Conservation (phyloP, 495 filamentous ascomycete species). For the Glonium stellatum region DNA sequence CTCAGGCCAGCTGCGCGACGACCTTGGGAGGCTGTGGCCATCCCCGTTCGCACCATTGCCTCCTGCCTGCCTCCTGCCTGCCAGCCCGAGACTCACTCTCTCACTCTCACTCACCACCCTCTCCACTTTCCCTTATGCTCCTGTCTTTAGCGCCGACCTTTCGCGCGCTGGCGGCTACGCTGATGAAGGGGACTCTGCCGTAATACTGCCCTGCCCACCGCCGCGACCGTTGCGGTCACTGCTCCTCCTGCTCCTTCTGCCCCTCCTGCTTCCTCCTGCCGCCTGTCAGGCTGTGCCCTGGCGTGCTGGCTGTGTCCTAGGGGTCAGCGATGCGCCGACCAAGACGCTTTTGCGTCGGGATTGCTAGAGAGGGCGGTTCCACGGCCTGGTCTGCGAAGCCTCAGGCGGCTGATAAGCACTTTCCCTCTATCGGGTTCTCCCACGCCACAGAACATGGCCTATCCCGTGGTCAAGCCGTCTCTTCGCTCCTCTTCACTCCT, state of each 20-base stretch:
- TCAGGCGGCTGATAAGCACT: background rate
- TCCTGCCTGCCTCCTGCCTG: background rate
- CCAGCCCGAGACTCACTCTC: background rate
- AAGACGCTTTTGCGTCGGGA: background rate
- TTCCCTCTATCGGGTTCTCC: background rate
- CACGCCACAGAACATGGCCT: slow-evolving; percentile 6
- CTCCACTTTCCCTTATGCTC: too few relatives aligned
- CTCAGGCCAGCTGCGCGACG: too few relatives aligned
- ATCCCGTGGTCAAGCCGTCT: background rate
- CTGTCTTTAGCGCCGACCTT: background rate
- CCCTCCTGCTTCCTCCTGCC: background rate
- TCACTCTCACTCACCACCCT: too few relatives aligned
- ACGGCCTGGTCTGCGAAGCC: background rate
- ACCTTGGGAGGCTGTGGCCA: too few relatives aligned
- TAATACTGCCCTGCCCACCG: too few relatives aligned
- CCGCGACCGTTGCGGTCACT: background rate
- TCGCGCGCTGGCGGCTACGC: slow-evolving; percentile 5
- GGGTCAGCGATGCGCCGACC: background rate
- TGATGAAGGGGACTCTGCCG: background rate
- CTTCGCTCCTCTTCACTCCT: background rate
- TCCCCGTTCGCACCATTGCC: background rate
- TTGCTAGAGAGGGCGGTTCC: background rate
- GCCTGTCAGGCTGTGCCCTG: background rate
- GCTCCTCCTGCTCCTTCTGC: background rate
- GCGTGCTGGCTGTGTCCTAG: background rate